Conservation (phyloP, 176 grass and related monocot genomes). For the Carex littledalei region DNA sequence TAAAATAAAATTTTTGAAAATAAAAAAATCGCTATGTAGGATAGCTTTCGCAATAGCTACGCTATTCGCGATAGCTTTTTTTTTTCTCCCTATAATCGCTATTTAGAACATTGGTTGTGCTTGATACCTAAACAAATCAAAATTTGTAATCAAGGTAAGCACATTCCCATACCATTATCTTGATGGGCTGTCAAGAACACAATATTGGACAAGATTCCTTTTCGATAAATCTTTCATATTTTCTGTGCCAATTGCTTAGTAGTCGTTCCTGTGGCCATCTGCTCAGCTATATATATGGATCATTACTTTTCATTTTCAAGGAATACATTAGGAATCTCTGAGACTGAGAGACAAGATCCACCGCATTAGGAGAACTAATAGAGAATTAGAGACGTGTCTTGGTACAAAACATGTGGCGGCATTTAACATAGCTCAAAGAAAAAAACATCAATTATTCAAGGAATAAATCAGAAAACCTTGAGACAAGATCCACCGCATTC, state of each 20-base stretch:
- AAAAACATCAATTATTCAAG: too few relatives aligned
- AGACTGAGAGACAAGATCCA: background rate
- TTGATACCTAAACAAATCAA: background rate
- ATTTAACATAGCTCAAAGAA: too few relatives aligned
- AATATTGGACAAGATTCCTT: background rate
- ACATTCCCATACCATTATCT: background rate
- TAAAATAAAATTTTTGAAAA: too few relatives aligned
- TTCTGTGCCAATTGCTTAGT: background rate
- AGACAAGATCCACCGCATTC: too few relatives aligned
- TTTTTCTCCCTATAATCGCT: too few relatives aligned
- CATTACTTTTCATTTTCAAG: background rate
- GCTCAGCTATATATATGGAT: background rate
- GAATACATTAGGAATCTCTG: background rate
- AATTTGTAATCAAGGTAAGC: background rate
- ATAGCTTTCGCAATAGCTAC: too few relatives aligned
- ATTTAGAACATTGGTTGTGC: background rate
- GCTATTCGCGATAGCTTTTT: too few relatives aligned
- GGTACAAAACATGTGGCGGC: too few relatives aligned
- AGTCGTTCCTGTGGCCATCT: background rate
- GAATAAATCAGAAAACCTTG: too few relatives aligned
- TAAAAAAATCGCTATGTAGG: too few relatives aligned
- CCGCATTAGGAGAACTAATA: background rate
- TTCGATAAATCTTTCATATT: background rate
- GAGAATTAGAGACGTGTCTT: too few relatives aligned
- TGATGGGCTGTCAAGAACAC: background rate